phyloP scores from a whole-genome alignment of 202 grass and related monocot genomes.

The Miscanthus sacchariflorus region DNA sequence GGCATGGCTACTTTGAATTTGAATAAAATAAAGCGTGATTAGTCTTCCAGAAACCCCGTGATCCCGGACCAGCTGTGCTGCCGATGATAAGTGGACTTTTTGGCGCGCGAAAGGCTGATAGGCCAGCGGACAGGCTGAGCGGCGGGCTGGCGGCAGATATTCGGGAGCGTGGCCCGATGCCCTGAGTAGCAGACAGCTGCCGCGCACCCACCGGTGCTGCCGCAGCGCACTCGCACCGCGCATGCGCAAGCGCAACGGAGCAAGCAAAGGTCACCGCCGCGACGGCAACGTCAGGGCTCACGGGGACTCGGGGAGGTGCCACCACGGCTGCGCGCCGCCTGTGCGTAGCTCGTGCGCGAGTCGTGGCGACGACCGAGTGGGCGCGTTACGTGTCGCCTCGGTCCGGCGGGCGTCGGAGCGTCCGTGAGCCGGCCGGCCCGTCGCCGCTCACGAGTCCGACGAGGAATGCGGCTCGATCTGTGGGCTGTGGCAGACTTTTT shows the following conservation, averaged over 20 bases:
- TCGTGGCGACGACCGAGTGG: not conserved
- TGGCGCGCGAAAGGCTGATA: not conserved
- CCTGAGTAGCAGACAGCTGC: not conserved
- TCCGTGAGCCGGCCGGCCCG: no score
- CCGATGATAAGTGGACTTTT: conserved; percentile 24
- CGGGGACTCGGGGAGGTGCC: conserved; percentile 6
- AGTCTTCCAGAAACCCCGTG: conserved; percentile 18
- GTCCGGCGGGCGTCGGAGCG: no score
- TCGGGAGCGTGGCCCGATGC: not conserved
- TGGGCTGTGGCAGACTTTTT: no score
- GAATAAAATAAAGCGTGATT: not conserved
- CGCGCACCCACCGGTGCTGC: not conserved
- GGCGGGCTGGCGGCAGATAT: conserved; percentile 2
- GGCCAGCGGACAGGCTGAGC: not conserved
- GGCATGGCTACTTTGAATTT: no score
- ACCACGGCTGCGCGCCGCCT: not conserved
- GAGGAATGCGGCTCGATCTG: no score
- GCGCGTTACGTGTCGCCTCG: not conserved
- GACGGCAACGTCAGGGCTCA: not conserved
- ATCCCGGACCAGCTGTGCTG: not conserved
- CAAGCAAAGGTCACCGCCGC: not conserved
- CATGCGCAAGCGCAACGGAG: not conserved
- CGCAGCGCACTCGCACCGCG: no score
- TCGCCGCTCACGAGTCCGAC: not conserved
- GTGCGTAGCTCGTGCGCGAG: not conserved